Conservation (phyloP, 2,329 filamentous ascomycete genomes). For the Monosporascus cannonballus region DNA sequence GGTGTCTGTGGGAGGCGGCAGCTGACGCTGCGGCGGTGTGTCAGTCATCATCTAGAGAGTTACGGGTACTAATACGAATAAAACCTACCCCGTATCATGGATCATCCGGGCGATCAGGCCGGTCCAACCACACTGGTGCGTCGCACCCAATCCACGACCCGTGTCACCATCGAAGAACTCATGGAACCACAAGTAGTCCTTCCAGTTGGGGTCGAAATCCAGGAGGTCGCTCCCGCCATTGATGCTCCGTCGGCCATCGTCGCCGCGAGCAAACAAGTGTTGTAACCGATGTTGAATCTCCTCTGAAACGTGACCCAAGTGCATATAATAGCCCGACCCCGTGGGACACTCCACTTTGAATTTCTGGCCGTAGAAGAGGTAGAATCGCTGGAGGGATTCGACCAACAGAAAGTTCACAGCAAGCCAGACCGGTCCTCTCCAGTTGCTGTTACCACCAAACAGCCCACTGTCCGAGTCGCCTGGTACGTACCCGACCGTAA, state of each 20-base stretch:
- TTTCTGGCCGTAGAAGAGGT: conserved; percentile 87
- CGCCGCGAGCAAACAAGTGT: conserved; percentile 79
- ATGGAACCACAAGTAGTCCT: conserved; percentile 90
- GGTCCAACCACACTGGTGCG: conserved; percentile 95
- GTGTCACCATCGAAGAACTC: conserved; percentile 95
- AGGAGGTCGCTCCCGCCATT: conserved; percentile 79
- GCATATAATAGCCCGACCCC: conserved; percentile 90
- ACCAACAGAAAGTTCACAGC: conserved; percentile 94
- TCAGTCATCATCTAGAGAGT: conserved; percentile 30
- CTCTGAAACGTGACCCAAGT: conserved; percentile 88
- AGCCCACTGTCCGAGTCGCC: conserved; percentile 95
- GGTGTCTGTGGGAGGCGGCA: conserved; percentile 92
- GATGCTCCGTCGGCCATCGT: conserved; percentile 82
- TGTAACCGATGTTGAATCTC: conserved; percentile 92
- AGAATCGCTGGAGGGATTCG: conserved; percentile 90
- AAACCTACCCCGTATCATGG: conserved; percentile 84
- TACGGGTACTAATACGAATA: background rate
- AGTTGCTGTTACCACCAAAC: conserved; percentile 97
- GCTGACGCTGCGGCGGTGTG: conserved; percentile 54
- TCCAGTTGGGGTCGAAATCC: conserved; percentile 91
- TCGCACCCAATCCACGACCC: conserved; percentile 83
- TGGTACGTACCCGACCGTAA: conserved; percentile 82
- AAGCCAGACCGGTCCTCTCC: conserved; percentile 93
- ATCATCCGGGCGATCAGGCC: conserved; percentile 95
- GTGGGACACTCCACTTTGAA: conserved; percentile 92